Base-by-base conservation (phyloP, 2,329 filamentous ascomycete genomes). In the Fusarium sp. region DNA sequence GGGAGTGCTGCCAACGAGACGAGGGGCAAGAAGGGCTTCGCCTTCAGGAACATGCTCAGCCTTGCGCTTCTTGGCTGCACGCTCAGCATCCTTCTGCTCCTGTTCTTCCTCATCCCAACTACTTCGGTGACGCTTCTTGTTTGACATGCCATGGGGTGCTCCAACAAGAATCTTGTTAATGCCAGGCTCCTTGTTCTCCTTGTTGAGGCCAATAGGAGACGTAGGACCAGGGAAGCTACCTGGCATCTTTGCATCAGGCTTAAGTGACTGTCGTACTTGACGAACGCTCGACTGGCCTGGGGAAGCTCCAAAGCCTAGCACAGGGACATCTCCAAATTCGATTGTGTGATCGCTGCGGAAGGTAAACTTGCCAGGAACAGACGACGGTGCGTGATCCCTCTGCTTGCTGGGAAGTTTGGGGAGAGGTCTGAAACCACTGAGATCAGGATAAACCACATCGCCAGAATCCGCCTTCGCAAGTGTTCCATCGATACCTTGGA, bases 311-410 rank as follows among this genome's bases (percentile, higher is more conserved):
- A 91, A 91, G 6, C 84, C 85, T 35, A 80, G 78, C 1, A 82
- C 77, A 5, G 85, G 83, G 44, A 79, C 77, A 31, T 79, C 77
- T 37, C 82, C 83, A 69, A 91, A 89, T 59, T 82, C 80, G 72
- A 91, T 90, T 3, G 88, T 91, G 69, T 89, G 87, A 65, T 91
- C 89, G 70, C 85, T 89, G 44, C 89, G 87, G 80, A 91, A 91
- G 0, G 87, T 89, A 70, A 91, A 91, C 2, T 84, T 86, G 20
- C 88, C 85, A 5, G 89, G 84, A 8, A 83, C 80, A 4, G 86
- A 82, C 0, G 82, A 74, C 12, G 79, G 76, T 12, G 70, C 42
- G 37, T 66, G 57, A 70, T 76, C 62, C 70, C 67, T 52, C 66
- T 74, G 57, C 26, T 75, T 71, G 4, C 67, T 59, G 13, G 72